Evolutionary conservation across 1,139 yeast genomes (phyloP), one percentile per base, ranked within the genome.

Genomic region (Nakaseomyces delphensis): DNA sequence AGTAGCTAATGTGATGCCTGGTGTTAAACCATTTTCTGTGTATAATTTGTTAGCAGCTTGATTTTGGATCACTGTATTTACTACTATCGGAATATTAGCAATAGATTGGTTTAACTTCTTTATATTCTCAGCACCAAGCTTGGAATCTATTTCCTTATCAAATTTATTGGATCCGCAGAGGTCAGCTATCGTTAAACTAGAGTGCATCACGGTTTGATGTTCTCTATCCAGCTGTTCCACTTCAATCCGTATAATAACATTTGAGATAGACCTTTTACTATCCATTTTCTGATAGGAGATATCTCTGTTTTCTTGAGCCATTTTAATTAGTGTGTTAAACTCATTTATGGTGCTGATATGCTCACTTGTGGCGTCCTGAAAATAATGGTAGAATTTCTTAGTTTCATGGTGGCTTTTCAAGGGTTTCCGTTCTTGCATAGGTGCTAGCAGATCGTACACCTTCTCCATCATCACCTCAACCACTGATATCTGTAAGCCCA

Each of bases 91-190:
- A 43, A 87, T 68, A 0, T 89, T 73, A 3, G 87, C 77, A 38
- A 87, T 69, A 0, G 94, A 83, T 40, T 79, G 74, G 63, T 86
- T 87, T 54, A 86, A 83, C 52, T 82, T 84, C 55, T 83, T 83
- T 0, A 95, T 89, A 53, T 87, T 96, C 57, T 86, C 89, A 14
- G 84, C 65, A 1, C 82, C 72, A 49, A 78, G 79, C 1, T 91
- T 93, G 2, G 76, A 64, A 0, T 87, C 93, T 3, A 93, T 91
- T 0, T 94, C 79, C 52, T 80, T 83, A 44, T 79, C 79, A n/a
- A 84, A 79, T 59, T 83, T 84, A 62, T 87, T 96, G 33, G 91
- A 79, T 3, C 96, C 95, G 0, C 95, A 96, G 49, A 87, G 69
- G 64, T 87, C 96, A 9, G 86, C 93, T 41, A 87, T 64, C 54